These are phyloP conservation scores for Camelina laxa DNA, from an alignment of 345 rosid species.

Conservation along the genomic window DNA sequence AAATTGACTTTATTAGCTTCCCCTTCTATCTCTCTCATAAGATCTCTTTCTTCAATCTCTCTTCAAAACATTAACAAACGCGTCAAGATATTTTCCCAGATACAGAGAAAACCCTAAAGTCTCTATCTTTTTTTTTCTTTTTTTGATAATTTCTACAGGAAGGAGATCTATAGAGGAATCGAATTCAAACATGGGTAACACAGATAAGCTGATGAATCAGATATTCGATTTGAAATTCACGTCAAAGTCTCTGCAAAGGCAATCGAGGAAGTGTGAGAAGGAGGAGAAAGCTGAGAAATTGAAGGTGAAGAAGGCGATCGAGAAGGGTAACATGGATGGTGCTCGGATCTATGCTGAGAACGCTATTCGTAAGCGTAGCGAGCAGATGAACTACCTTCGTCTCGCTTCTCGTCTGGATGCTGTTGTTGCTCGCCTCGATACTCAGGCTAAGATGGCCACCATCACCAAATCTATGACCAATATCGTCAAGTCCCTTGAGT, in stretches of 20 bases:
- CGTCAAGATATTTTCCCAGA: slow-evolving; percentile 30
- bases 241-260: slow-evolving; percentile 88
- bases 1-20: slow-evolving; percentile 23
- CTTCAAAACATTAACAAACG: slow-evolving; percentile 10
- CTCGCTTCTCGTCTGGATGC: slow-evolving; percentile 95
- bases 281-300: slow-evolving; percentile 96
- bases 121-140: not conserved
- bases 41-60: slow-evolving; percentile 9
- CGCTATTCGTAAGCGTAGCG: slow-evolving; percentile 90
- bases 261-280: slow-evolving; percentile 95
- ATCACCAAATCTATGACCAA: slow-evolving; percentile 86
- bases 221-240: slow-evolving; percentile 96
- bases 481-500: slow-evolving; percentile 95
- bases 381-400: slow-evolving; percentile 98
- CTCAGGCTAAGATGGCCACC: slow-evolving; percentile 95
- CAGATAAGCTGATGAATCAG: slow-evolving; percentile 92
- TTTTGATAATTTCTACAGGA: not conserved
- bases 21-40: not conserved
- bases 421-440: slow-evolving; percentile 90
- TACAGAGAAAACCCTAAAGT: slow-evolving; percentile 36
- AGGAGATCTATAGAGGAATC: slow-evolving; percentile 6
- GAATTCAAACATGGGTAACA: slow-evolving; percentile 68
- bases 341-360: slow-evolving; percentile 98
- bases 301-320: slow-evolving; percentile 97
- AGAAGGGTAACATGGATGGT: slow-evolving; percentile 98